Base-by-base conservation (phyloP, 176 grass and related monocot genomes). In the Eleusine indica region DNA sequence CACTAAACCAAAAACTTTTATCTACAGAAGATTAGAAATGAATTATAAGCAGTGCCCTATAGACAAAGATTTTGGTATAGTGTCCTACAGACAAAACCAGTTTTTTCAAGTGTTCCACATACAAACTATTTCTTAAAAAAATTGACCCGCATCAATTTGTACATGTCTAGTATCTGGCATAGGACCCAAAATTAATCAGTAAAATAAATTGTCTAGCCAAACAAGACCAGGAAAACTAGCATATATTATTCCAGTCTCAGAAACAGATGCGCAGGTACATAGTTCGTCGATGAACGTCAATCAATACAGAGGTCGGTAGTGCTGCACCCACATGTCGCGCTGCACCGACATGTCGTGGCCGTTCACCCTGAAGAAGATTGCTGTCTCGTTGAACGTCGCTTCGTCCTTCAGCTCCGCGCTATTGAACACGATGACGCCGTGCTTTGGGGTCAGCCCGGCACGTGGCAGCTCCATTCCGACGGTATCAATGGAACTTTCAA, bases 341-440 rank as follows among this genome's bases (percentile, higher is more conserved):
- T 35, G 32, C 32, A 35, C 32, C 32, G 32, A 35, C 32, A 35
- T 35, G 32, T 71, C 54, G 53, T 35, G 32, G 9, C 43, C 21
- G 3, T 70, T 44, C 18, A 82, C 6, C 39, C 40, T 61, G 53
- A 62, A 62, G 80, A 71, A 72, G 5, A 18, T 29, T 3, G 40
- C 69, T 3, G 40, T 48, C 68, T 72, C 68, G 2, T 37, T 3
- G 40, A 21, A 62, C 68, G 61, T 62, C 9, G 1, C 68, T 40
- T 60, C 0, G 10, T 82, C 25, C 40, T 41, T 82, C 5, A 9
- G 40, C 25, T 72, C 53, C 3, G 40, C 1, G 53, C 41, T 61
- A 16, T 9, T 15, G 54, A 82, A 82, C 68, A 72, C 80, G 17
- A 82, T 73, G 25, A 72, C 7, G 17, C 80, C 54, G 25, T 73